Evolutionary conservation across 805 yeast genomes (phyloP).

Genomic region (Ogataea salicorniae): DNA sequence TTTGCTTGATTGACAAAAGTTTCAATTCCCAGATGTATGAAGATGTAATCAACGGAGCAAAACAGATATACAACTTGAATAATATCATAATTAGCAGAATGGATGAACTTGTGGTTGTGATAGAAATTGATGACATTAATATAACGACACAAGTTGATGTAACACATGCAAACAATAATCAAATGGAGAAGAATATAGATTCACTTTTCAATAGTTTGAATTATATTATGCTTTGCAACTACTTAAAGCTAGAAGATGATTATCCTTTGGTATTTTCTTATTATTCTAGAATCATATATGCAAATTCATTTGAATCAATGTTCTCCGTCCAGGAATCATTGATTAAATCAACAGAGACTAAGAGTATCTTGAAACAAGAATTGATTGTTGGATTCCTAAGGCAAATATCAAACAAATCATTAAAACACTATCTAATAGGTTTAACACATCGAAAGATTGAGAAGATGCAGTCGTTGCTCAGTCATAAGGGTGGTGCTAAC

Average conservation of each 20-base stretch:
- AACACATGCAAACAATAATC: neutral
- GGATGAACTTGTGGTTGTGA: conserved; percentile 4
- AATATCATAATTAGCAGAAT: conserved; percentile 6
- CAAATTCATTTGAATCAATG: conserved; percentile 11
- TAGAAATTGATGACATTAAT: conserved; percentile 6
- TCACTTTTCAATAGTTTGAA: conserved; percentile 21
- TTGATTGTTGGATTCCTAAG: conserved; percentile 23
- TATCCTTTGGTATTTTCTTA: conserved; percentile 29
- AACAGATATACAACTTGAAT: conserved; percentile 7
- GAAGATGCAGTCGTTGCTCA: neutral
- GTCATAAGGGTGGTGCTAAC: too few species aligned
- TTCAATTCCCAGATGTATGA: conserved; percentile 12
- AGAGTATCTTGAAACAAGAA: conserved; percentile 15
- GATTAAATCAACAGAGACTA: conserved; percentile 13
- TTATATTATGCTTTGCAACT: conserved; percentile 21
- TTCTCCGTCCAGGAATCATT: conserved; percentile 15
- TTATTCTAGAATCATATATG: conserved; percentile 18
- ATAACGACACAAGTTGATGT: neutral
- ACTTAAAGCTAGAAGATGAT: conserved; percentile 17
- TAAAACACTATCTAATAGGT: conserved; percentile 6
- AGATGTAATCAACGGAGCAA: conserved; percentile 8
- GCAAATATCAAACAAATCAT: conserved; percentile 12
- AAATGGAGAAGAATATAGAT: neutral
- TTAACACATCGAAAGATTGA: conserved; percentile 2
- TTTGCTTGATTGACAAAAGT: conserved; percentile 9